Base-by-base conservation (phyloP, 2,329 filamentous ascomycete species). In the Monilinia laxa region DNA sequence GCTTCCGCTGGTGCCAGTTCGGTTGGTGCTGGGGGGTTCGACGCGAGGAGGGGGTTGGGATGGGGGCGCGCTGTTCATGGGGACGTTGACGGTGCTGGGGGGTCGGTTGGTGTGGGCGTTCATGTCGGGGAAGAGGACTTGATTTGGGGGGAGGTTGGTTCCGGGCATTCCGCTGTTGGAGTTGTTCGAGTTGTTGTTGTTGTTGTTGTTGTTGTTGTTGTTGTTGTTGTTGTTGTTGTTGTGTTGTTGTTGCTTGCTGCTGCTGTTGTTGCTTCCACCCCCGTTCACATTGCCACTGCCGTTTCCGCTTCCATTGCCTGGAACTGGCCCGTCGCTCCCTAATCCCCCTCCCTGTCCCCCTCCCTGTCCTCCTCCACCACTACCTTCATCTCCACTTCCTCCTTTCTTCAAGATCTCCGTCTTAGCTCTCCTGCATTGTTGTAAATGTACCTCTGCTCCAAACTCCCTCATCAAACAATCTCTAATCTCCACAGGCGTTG, bases 401-500 rank as follows among this genome's bases (percentile, higher is more conserved):
- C 9, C 63, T 66, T 74, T 74, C 68, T 76, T 76, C 58, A 76
- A 49, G 25, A 76, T 76, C 55, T 76, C 75, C 12, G 74, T 75
- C 67, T 76, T 76, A 1, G 75, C 75, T 25, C 75, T 69, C 31
- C 75, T 68, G 67, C 75, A 76, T 62, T 76, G 75, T 55, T 76
- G 75, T 25, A 76, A 56, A 68, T 76, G 73, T 14, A 76, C 74
- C 58, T 76, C 75, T 2, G 72, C 71, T 14, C 74, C 74, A 66
- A 73, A 76, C 54, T 75, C 72, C 54, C 73, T 68, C 55, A 85
- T 76, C 49, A 88, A 78, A 62, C 83, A 80, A 66, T 89, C 86
- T 54, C 82, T 80, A 66, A 89, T 87, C 56, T 84, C 82, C 52
- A 83, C 81, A 0, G 86, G 86, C 63, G 83, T 86, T 1, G 85